Percentiles rank a stretch among this genome's conserved stretches.
Evolutionary conservation across 2,329 filamentous ascomycete species (phyloP).

Genomic region (Boeremia exigua): DNA sequence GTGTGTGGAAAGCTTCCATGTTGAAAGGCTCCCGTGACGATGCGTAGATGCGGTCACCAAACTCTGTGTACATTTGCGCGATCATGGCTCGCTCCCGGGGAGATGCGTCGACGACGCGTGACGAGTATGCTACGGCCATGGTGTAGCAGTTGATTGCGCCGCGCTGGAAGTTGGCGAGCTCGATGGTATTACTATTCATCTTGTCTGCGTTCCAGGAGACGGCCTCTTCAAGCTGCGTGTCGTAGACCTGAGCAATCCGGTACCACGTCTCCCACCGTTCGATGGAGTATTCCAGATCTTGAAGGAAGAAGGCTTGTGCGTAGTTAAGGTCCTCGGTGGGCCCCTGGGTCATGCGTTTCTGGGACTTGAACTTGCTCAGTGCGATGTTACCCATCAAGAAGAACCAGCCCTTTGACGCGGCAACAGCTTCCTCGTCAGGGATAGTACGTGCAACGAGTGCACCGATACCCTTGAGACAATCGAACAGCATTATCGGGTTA

Average conservation of each 20-base stretch:
- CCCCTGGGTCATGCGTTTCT: conserved; percentile 78
- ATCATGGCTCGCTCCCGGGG: conserved; percentile 61
- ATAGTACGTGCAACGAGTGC: conserved; percentile 52
- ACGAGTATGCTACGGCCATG: conserved; percentile 70
- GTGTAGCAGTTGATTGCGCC: conserved; percentile 80
- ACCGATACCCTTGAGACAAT: conserved; percentile 79
- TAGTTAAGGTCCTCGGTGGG: conserved; percentile 85
- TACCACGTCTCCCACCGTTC: conserved; percentile 93
- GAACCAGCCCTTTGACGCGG: conserved; percentile 88
- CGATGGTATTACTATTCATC: conserved; percentile 80
- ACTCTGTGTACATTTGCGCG: conserved; percentile 71
- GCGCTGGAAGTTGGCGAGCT: conserved; percentile 77
- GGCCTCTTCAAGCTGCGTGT: conserved; percentile 85
- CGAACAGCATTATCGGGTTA: conserved; percentile 79
- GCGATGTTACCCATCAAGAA: conserved; percentile 89
- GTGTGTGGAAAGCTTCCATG: conserved; percentile 69
- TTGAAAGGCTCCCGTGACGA: conserved; percentile 71
- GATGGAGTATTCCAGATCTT: conserved; percentile 81
- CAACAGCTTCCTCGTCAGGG: conserved; percentile 67
- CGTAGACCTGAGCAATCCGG: conserved; percentile 82
- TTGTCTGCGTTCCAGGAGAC: conserved; percentile 91
- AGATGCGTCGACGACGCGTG: conserved; percentile 54
- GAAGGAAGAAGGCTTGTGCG: conserved; percentile 77
- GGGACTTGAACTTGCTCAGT: conserved; percentile 80
- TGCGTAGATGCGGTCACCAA: conserved; percentile 71